Evolutionary conservation across 208 protist species (phyloP), one percentile per base, ranked within the genome.

Genomic region (Leishmania major): DNA sequence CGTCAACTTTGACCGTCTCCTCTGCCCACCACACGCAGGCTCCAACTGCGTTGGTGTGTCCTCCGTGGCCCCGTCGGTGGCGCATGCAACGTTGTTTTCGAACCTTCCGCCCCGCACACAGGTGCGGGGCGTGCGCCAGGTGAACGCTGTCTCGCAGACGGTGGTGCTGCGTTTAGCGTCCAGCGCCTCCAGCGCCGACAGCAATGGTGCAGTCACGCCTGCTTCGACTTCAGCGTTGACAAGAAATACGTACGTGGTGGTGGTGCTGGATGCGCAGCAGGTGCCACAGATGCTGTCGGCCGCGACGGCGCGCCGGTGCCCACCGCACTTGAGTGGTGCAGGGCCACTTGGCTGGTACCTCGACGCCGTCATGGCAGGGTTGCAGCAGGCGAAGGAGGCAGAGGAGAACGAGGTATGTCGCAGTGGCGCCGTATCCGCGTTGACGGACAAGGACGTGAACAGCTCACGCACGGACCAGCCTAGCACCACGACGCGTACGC

Each of bases 141-240:
- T 67, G 51, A 86, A 86, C 66, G 83, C 78, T 19, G 83, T 86
- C 35, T 74, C 83, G n/a, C 83, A 86, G 59, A 86, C 83, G 1
- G 74, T 82, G 15, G 74, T 82, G 4, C 43, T 86, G 53, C 51
- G 60, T 7, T 57, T 86, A 15, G 31, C 13, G 28, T 3, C 70
- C 45, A 35, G 15, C 43, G 7, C 69, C 40, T 13, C 10, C 19
- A 19, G 49, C 69, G 37, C 69, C 7, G 69, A 53, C 40, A n/a
- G 40, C 4, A 31, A 17, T 49, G 43, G 25, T 35, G 43, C 31
- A 73, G 1, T 47, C 43, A n/a, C 43, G 25, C 22, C 43, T 53
- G 78, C 53, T 31, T 35, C 53, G 51, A 15, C 45, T 57, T 64
- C 80, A 35, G 37, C 64, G 80, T 5, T 79, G 6, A 28, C 75